Base-by-base conservation (phyloP, 495 filamentous ascomycete species). In the Neurospora tetrasperma region DNA sequence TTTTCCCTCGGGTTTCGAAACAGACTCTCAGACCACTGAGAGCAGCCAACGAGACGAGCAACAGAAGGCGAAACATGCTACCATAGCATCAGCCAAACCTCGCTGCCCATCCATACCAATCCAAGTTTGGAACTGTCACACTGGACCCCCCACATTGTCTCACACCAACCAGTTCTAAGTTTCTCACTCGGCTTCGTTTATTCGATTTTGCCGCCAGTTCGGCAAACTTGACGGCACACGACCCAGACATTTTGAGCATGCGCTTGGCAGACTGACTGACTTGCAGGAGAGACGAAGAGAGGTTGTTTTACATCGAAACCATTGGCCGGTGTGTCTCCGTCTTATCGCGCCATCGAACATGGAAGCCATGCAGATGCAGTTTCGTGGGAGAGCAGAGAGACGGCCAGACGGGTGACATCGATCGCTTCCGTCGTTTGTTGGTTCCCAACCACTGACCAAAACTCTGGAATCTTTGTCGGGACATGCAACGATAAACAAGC, bases 311-410 rank as follows among this genome's bases (percentile, higher is more conserved):
- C 20, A 54, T 27, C 12, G 0, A 62, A 35, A 11, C 72, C 43
- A 76, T 76, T 76, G 74, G 74, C 41, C 72, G 42, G 31, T 23
- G 23, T 14, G 7, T 23, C 59, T 42, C 69, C 70, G 44, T 70
- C 73, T 77, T 77, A 75, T 77, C 75, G 75, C 69, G 48, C 54
- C 72, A 76, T 76, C 75, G 71, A 72, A 74, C 73, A 76, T 59
- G 42, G 16, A 59, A 70, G 40, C 40, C 73, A 62, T 71, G 74
- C 70, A 70, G 75, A 71, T 62, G 54, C 11, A 59, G 59, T 73
- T 69, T 73, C 71, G 74, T 76, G 73, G 73, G 69, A 76, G 69
- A 62, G 44, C 2, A 48, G 43, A 46, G 43, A 46, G 43, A 46
- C 6, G 16, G 43, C 18, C 16, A 46, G n/a, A 59, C 48, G 48